Conservation (phyloP, 2,329 filamentous ascomycete genomes). For the Dothideomycetes sp. region DNA sequence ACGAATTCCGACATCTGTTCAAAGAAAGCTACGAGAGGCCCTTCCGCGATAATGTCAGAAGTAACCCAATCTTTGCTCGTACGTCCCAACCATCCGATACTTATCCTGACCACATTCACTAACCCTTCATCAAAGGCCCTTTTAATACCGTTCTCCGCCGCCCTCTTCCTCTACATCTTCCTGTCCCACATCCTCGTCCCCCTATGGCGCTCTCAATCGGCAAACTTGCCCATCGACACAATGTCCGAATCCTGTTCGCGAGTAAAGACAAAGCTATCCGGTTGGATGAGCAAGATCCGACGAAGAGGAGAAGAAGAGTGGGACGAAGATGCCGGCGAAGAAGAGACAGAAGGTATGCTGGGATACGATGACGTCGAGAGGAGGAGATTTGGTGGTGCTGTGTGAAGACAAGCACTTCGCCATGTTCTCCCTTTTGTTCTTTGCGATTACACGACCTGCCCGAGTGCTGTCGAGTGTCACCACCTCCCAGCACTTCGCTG, state of each 20-base stretch:
- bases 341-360: conserved; percentile 8
- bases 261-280: not conserved
- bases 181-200: not conserved
- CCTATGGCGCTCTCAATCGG: conserved; percentile 7
- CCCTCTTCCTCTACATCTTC: conserved; percentile 11
- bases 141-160: conserved; percentile 6
- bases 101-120: no score
- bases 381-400: no score
- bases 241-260: not conserved
- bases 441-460: no score
- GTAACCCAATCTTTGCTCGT: no score
- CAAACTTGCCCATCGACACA: conserved; percentile 1
- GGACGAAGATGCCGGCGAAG: conserved; percentile 7
- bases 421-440: no score
- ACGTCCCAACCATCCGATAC: no score
- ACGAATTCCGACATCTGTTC: no score
- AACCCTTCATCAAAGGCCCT: not conserved
- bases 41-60: no score
- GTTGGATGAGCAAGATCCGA: not conserved
- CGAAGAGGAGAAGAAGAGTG: not conserved
- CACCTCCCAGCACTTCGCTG: no score
- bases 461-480: no score
- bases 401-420: no score
- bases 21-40: no score
- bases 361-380: conserved; percentile 9